A percentile compares a stretch with the other conserved stretches of the same genome.
phyloP scores from a whole-genome alignment of 768 basidiomycete species.

The Hebeloma cylindrosporum region DNA sequence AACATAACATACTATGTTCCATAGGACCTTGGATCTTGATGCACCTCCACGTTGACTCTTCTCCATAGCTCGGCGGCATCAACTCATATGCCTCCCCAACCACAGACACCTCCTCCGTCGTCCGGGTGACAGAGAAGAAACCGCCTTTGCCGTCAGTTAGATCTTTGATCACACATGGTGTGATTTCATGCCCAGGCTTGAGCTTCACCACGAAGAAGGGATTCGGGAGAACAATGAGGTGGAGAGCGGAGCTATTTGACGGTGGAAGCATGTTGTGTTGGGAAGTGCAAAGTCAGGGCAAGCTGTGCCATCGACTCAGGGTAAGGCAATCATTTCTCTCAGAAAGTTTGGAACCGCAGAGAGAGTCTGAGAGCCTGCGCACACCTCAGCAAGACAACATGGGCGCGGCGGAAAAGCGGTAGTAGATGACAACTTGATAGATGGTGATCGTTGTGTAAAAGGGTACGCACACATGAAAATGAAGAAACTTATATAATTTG shows the following conservation, averaged over 20 bases:
- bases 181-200: conserved; percentile 35
- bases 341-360: too few species aligned
- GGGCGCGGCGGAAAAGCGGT: too few species aligned
- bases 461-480: too few species aligned
- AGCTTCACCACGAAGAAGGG: conserved; percentile 49
- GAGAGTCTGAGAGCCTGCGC: too few species aligned
- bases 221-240: conserved; percentile 44
- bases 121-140: conserved; percentile 59
- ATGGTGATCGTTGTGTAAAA: too few species aligned
- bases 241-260: conserved; percentile 43
- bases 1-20: conserved; percentile 52
- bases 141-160: conserved; percentile 24
- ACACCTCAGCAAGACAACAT: too few species aligned
- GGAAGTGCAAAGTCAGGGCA: not conserved
- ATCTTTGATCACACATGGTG: conserved; percentile 33
- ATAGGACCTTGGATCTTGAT: conserved; percentile 67
- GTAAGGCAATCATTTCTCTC: too few species aligned
- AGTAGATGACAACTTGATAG: too few species aligned
- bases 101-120: conserved; percentile 60
- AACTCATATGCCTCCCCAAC: conserved; percentile 44
- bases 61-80: conserved; percentile 35
- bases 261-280: conserved; percentile 41
- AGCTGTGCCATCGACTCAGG: not conserved
- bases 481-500: too few species aligned
- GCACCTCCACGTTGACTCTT: conserved; percentile 51